These are phyloP conservation scores for Picea mariana DNA, from an alignment of 83 land plant genomes.

Conservation along the genomic window DNA sequence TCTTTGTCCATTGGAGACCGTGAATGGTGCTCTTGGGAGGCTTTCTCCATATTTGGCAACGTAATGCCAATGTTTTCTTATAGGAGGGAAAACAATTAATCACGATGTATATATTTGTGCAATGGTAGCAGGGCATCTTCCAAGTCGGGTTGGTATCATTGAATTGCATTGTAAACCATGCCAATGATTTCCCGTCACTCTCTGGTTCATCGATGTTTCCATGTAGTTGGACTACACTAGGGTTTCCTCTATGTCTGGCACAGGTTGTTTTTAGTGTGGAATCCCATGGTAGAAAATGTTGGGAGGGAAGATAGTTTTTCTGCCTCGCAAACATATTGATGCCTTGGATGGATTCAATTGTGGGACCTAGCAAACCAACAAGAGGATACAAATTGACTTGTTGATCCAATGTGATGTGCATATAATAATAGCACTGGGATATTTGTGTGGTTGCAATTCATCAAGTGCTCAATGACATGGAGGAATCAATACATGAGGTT, in stretches of 20 bases:
- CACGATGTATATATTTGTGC: too few relatives aligned
- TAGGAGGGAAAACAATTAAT: too few relatives aligned
- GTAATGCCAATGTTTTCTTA: too few relatives aligned
- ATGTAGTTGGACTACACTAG: constrained; percentile 25
- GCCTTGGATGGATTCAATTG: constrained; percentile 55
- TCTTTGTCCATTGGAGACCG: too few relatives aligned
- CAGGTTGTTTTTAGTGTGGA: constrained; percentile 12
- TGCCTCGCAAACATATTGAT: constrained; percentile 28
- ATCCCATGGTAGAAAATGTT: constrained; percentile 19
- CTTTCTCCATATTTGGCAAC: too few relatives aligned
- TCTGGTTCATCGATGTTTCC: constrained; percentile 19
- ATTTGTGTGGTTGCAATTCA: too few relatives aligned
- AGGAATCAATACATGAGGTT: too few relatives aligned
- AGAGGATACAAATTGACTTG: too few relatives aligned
- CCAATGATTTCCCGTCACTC: constrained; percentile 22
- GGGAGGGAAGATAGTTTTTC: constrained; percentile 55
- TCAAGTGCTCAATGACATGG: too few relatives aligned
- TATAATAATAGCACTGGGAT: too few relatives aligned
- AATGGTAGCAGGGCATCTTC: constrained; percentile 15
- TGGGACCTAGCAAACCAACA: constrained; percentile 66
- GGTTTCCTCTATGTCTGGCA: constrained; percentile 21
- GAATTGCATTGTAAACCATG: constrained; percentile 24
- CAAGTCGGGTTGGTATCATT: constrained; percentile 23
- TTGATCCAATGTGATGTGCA: too few relatives aligned
- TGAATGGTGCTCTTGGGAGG: too few relatives aligned